Conservation (phyloP, 2,329 filamentous ascomycete species). For the Calonectria pseudoreteaudii region DNA sequence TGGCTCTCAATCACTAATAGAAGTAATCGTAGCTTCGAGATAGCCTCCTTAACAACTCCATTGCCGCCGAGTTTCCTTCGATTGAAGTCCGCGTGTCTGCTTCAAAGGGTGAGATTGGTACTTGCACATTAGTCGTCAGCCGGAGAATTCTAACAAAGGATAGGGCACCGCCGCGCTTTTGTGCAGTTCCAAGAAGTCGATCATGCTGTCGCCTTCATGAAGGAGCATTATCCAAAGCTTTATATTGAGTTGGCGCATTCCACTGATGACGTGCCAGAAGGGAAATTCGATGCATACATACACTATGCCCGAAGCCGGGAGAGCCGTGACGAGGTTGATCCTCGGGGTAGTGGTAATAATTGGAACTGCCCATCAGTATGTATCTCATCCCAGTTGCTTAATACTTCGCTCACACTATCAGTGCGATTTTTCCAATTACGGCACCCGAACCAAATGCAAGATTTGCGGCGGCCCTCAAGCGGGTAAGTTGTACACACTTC, state of each 20-base stretch:
- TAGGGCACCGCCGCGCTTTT: slow-evolving; percentile 56
- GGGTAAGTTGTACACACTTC: slow-evolving; percentile 40
- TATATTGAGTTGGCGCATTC: slow-evolving; percentile 49
- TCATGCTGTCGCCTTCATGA: slow-evolving; percentile 55
- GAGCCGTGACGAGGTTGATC: slow-evolving; percentile 45
- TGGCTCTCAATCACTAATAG: slow-evolving; percentile 43
- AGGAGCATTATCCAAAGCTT: slow-evolving; percentile 56
- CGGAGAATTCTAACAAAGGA: slow-evolving; percentile 28
- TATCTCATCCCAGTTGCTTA: not conserved
- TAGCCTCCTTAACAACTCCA: slow-evolving; percentile 48
- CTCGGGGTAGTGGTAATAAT: slow-evolving; percentile 38
- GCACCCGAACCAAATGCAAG: slow-evolving; percentile 53
- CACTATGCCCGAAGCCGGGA: slow-evolving; percentile 56
- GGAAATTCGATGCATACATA: slow-evolving; percentile 51
- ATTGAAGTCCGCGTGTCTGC: slow-evolving; percentile 55
- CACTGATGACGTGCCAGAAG: slow-evolving; percentile 54
- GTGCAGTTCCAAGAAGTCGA: slow-evolving; percentile 55
- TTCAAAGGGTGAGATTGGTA: slow-evolving; percentile 45
- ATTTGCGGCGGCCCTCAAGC: slow-evolving; percentile 48
- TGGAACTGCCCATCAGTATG: slow-evolving; percentile 52
- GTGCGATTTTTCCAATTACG: slow-evolving; percentile 56
- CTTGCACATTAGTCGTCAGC: not conserved
- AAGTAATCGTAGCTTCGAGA: slow-evolving; percentile 49
- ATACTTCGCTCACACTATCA: slow-evolving; percentile 36
- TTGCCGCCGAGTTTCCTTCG: slow-evolving; percentile 50